Evolutionary conservation across 1,139 yeast species (phyloP).

Genomic region (Sugiyamaella paludigena): DNA sequence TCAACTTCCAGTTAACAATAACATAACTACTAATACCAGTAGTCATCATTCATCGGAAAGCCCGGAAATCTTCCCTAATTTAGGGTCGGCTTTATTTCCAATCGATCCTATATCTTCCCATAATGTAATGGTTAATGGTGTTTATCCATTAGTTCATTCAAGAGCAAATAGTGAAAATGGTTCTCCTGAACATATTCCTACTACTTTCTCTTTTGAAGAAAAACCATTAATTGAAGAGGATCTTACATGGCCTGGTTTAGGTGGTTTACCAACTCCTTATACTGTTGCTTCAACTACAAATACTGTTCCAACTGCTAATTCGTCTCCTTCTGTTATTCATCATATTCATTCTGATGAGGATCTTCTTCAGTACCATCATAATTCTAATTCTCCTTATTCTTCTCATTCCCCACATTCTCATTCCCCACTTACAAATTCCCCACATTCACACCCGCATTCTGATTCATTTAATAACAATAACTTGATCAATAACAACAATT

Average conservation of each 20-base stretch:
- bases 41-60: slow-evolving; percentile 4
- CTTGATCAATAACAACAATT: not conserved
- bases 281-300: slow-evolving; percentile 4
- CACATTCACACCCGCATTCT: too few species aligned
- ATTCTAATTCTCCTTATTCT: too few species aligned
- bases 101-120: slow-evolving; percentile 8
- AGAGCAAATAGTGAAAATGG: slow-evolving; percentile 26
- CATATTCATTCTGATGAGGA: not conserved
- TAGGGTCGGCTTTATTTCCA: not conserved
- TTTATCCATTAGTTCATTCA: slow-evolving; percentile 28
- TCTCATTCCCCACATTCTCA: too few species aligned
- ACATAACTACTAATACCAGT: not conserved
- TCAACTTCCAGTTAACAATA: not conserved
- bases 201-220: slow-evolving; percentile 10
- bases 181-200: slow-evolving; percentile 17
- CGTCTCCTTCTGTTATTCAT: not conserved
- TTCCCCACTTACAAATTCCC: too few species aligned
- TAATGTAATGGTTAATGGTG: slow-evolving; percentile 21
- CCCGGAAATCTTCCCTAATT: slow-evolving; percentile 8
- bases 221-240: slow-evolving; percentile 10
- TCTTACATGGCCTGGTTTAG: slow-evolving; percentile 15
- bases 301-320: slow-evolving; percentile 2
- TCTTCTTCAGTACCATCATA: not conserved
- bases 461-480: too few species aligned
- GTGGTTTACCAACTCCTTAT: slow-evolving; percentile 2